A percentile compares a stretch with the other conserved stretches of the same genome.
Conservation (phyloP, 441 rosid genomes). For the Gossypium aridum region DNA sequence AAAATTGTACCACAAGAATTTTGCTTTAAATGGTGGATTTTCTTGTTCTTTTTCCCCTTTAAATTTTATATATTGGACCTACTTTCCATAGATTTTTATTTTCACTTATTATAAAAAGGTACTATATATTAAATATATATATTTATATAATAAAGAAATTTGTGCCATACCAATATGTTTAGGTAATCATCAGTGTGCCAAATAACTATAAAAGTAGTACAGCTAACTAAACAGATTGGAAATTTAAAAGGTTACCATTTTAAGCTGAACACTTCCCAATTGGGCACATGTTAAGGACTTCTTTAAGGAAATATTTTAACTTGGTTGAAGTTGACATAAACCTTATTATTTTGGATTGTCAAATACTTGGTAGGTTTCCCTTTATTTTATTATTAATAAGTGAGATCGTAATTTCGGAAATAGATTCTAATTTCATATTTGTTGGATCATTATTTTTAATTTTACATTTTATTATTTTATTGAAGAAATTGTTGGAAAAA, state of each 20-base stretch:
- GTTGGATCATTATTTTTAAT: no score
- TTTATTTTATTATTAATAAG: background rate
- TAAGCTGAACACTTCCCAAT: constrained; percentile 20
- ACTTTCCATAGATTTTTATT: background rate
- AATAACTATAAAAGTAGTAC: background rate
- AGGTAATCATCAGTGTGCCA: background rate
- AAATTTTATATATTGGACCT: background rate
- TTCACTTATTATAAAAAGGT: no score
- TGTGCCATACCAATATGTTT: no score
- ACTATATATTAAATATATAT: no score
- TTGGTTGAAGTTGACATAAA: constrained; percentile 39
- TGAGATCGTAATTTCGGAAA: no score
- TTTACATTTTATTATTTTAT: no score
- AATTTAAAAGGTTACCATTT: constrained; percentile 28
- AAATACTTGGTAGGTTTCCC: background rate
- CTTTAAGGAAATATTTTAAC: background rate
- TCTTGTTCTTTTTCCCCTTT: background rate
- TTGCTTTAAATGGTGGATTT: background rate
- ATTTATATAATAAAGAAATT: no score
- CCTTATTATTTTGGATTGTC: constrained; percentile 34
- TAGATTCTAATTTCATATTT: no score
- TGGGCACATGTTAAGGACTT: constrained; percentile 29
- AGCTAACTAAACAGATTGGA: constrained; percentile 17
- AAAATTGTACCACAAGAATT: constrained; percentile 3
- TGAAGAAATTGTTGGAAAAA: no score